phyloP scores from a whole-genome alignment of 2,329 filamentous ascomycete genomes.

The Phymatotrichopsis omnivora region DNA sequence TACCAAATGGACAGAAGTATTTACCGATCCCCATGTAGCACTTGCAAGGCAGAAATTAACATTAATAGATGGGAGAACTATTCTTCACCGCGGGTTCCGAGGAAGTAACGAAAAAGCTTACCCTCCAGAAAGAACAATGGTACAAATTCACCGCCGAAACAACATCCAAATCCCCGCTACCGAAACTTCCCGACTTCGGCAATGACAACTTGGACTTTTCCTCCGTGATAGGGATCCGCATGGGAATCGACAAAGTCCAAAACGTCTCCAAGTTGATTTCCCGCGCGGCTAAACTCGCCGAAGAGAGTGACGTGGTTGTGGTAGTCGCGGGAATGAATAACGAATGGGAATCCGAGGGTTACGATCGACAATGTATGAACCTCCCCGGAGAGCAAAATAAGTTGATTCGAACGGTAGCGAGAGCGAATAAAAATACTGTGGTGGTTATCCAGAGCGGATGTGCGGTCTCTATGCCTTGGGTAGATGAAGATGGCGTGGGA shows the following conservation, averaged over 20 bases:
- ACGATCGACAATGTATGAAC: conserved; percentile 47
- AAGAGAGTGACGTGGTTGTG: conserved; percentile 62
- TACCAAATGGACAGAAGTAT: conserved; percentile 26
- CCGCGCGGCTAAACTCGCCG: conserved; percentile 54
- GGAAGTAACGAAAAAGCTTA: conserved; percentile 26
- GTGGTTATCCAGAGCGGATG: conserved; percentile 71
- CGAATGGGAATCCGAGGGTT: conserved; percentile 31
- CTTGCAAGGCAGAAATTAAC: conserved; percentile 53
- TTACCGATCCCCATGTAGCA: too few species aligned
- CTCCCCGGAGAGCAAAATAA: conserved; percentile 47
- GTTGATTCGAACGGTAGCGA: conserved; percentile 53
- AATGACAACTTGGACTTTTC: conserved; percentile 16
- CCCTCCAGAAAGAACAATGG: conserved; percentile 26
- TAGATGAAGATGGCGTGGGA: conserved; percentile 42
- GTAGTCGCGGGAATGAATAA: conserved; percentile 65
- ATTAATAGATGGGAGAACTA: conserved; percentile 32
- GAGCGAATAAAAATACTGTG: conserved; percentile 57
- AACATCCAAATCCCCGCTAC: conserved; percentile 9
- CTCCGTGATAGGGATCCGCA: conserved; percentile 8
- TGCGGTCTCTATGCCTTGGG: conserved; percentile 62
- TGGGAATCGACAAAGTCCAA: conserved; percentile 4
- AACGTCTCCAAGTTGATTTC: conserved; percentile 32
- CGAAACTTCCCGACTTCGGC: conserved; percentile 10
- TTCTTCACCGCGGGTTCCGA: conserved; percentile 31
- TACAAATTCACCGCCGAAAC: conserved; percentile 42